Percentiles rank a stretch among this genome's conserved stretches.
Evolutionary conservation across 2,329 filamentous ascomycete genomes (phyloP).

Genomic region (Fonsecaea monophora): DNA sequence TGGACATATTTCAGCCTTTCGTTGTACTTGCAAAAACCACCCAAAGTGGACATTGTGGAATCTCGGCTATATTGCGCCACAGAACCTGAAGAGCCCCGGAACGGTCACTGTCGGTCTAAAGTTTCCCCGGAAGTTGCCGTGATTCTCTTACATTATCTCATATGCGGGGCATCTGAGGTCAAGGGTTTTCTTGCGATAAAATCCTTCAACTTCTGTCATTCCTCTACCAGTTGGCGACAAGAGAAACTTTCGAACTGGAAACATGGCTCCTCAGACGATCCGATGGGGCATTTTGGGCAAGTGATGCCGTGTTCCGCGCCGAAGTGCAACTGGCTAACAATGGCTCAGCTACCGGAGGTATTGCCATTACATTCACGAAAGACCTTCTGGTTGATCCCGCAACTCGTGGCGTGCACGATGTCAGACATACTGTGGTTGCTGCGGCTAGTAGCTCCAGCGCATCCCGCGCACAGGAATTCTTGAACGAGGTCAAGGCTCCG

Average conservation of each 20-base stretch:
- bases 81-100: neutral
- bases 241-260: neutral
- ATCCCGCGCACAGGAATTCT: slow-evolving; percentile 72
- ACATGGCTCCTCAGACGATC: neutral
- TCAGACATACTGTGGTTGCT: slow-evolving; percentile 78
- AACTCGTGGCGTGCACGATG: slow-evolving; percentile 71
- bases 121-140: neutral
- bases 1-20: neutral
- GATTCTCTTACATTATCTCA: neutral
- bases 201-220: neutral
- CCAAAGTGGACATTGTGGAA: neutral
- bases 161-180: neutral
- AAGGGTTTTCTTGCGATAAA: neutral
- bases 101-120: neutral
- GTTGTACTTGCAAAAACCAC: too few species aligned
- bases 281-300: slow-evolving; percentile 3
- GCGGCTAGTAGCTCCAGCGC: slow-evolving; percentile 80
- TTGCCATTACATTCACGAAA: slow-evolving; percentile 68
- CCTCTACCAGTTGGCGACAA: neutral
- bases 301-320: neutral
- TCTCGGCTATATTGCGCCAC: neutral
- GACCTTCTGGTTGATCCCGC: slow-evolving; percentile 80
- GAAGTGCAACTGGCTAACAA: neutral
- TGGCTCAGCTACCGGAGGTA: slow-evolving; percentile 50
- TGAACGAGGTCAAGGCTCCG: slow-evolving; percentile 72